Base-by-base conservation (phyloP, 352 stramenopile species). In the Phytophthora pistaciae region DNA sequence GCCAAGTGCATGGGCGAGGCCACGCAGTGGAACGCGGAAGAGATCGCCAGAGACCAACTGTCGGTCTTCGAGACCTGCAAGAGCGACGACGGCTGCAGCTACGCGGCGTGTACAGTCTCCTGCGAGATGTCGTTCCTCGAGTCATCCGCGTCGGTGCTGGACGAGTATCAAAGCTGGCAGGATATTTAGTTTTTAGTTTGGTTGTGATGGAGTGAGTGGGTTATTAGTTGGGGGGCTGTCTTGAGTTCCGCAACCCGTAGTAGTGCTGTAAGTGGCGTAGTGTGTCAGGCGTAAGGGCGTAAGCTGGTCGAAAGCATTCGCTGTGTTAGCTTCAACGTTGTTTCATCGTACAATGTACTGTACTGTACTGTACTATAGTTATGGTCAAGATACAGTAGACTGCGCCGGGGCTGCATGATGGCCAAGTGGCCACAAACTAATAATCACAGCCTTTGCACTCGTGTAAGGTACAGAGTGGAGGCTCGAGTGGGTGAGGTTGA, bases 1-100 rank as follows among this genome's bases (percentile, higher is more conserved):
- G 46, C 66, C 11, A 72, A 71, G 64, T 86, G 79, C 55, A 59
- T 86, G 55, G 64, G 53, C 44, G 75, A 80, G 13, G 55, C 72
- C 1, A 73, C 68, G 23, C 72, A 79, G 23, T 74, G 58, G 40
- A 78, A 72, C 49, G 75, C 75, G 10, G 36, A 69, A 23, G 58
- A 73, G 10, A 53, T 70, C 27, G 72, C 54, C 6, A 59, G 61
- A 33, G 70, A 71, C 23, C 64, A 75, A 23, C 60, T 69, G 7
- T 54, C 44, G 8, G 50, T 66, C 46, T 69, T 66, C 10, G 60
- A 58, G 21, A 48, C 67, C 31, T 68, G 58, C 29, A 76, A 62
- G 53, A 68, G 64, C 20, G 64, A 60, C 16, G 56, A 48, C 5
- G 27, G 14, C n/a, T 56, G 23, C 10, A 70, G 64, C 33, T 70